phyloP scores from a whole-genome alignment of 805 yeast genomes.

The Candida berthetii region DNA sequence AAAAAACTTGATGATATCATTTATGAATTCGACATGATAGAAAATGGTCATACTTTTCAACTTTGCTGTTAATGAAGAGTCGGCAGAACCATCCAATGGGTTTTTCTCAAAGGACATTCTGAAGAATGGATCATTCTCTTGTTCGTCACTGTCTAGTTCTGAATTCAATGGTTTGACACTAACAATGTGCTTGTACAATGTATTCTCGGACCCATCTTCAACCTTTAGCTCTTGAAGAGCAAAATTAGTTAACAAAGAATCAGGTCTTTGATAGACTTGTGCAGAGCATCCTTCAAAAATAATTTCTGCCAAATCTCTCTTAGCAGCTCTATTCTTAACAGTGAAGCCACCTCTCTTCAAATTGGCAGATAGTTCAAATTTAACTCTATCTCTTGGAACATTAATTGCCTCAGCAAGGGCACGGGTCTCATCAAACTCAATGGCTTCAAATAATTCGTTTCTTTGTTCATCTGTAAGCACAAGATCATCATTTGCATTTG shows the following conservation, averaged over 20 bases:
- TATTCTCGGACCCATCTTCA: constrained; percentile 77
- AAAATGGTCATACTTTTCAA: constrained; percentile 84
- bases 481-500: constrained; percentile 30
- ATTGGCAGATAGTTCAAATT: constrained; percentile 59
- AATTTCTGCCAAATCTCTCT: constrained; percentile 60
- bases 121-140: constrained; percentile 59
- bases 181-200: constrained; percentile 83
- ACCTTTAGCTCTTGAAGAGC: constrained; percentile 77
- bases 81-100: constrained; percentile 82
- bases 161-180: constrained; percentile 64
- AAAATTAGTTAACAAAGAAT: constrained; percentile 66
- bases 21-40: constrained; percentile 80
- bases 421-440: constrained; percentile 76
- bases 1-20: constrained; percentile 70
- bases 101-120: constrained; percentile 77
- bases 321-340: constrained; percentile 31
- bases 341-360: constrained; percentile 75
- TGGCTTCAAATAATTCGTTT: constrained; percentile 86
- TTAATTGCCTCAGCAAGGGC: constrained; percentile 46
- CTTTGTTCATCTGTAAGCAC: constrained; percentile 80
- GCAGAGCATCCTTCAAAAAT: constrained; percentile 78
- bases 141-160: constrained; percentile 24
- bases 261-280: constrained; percentile 69
- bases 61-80: constrained; percentile 66
- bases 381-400: constrained; percentile 67